These are phyloP conservation scores for Backusella macrospora DNA, from an alignment of 192 early-diverging fungal species.

Conservation along the genomic window DNA sequence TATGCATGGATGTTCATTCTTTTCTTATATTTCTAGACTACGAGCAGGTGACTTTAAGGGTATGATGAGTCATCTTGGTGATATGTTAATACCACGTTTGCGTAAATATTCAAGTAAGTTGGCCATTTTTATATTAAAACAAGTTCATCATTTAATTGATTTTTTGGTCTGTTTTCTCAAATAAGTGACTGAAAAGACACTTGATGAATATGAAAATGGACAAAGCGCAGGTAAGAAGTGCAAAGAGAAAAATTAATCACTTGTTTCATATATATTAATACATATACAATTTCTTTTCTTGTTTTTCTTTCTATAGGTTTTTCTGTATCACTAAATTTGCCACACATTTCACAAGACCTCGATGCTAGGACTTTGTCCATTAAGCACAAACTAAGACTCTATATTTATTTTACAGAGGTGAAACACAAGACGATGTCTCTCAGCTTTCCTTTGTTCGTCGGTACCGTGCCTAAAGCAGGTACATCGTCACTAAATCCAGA, in stretches of 20 bases:
- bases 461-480: background rate
- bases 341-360: conserved; percentile 10
- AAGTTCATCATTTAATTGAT: background rate
- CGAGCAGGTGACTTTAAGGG: conserved; percentile 6
- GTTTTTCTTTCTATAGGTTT: background rate
- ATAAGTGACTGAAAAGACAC: background rate
- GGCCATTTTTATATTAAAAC: background rate
- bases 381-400: conserved; percentile 8
- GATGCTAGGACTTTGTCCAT: background rate
- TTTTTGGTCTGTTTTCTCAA: background rate
- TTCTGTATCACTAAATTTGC: background rate
- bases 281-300: background rate
- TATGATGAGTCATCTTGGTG: background rate
- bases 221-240: background rate
- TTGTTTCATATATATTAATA: too few relatives aligned
- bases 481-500: background rate
- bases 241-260: too few relatives aligned
- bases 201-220: background rate
- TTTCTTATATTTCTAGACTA: conserved; percentile 4
- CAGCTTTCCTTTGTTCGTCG: background rate
- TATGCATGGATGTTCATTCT: background rate
- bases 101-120: conserved; percentile 17
- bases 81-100: conserved; percentile 2
- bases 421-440: background rate
- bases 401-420: background rate